Base-by-base conservation (phyloP, 495 filamentous ascomycete species). In the Penicillium maclennaniae region DNA sequence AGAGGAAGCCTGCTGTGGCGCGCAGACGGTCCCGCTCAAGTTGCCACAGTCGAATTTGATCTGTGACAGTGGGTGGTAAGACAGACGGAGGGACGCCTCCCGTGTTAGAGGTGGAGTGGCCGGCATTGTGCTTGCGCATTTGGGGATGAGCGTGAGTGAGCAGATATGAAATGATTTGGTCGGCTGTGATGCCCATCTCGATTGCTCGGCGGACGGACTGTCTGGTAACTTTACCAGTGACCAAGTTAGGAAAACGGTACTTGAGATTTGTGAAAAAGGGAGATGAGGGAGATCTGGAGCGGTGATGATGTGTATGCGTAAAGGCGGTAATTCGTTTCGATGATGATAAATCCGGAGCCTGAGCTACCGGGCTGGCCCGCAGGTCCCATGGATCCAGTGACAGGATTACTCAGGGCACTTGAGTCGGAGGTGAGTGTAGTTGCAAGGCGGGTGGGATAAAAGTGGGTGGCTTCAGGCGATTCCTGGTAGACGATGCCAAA, bases 301-400 rank as follows among this genome's bases (percentile, higher is more conserved):
- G 89, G 88, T 0, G 91, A 96, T 21, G 83, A 84, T 6, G 95
- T 97, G 73, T 97, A 98, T 27, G 93, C 93, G 72, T 98, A 98
- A 58, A 98, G 71, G 25, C 93, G 88, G 73, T 97, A 97, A 73
- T 98, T 98, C n/a, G 93, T 98, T 77, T 98, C 93, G 59, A 97
- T 79, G 59, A 98, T 88, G 62, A 98, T 89, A 76, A 91, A 92
- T 34, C 92, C 92, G 0, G 73, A 67, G 49, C 85, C 83, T 14
- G 78, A 63, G 37, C 79, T 75, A 38, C 65, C 66, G 31, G 71
- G 47, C 17, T 65, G 51, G 37, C 66, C 62, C 15, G 64, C 67
- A 28, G 75, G 72, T 43, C 59, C 69, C 14, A 72, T 40, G 0
- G 71, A 64, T 36, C 72, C 63, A 19, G 69, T 65, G 37, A 69